Evolutionary conservation across 192 early-diverging fungal genomes (phyloP), one percentile per base, ranked within the genome.

Genomic region (Coemansia sp.): DNA sequence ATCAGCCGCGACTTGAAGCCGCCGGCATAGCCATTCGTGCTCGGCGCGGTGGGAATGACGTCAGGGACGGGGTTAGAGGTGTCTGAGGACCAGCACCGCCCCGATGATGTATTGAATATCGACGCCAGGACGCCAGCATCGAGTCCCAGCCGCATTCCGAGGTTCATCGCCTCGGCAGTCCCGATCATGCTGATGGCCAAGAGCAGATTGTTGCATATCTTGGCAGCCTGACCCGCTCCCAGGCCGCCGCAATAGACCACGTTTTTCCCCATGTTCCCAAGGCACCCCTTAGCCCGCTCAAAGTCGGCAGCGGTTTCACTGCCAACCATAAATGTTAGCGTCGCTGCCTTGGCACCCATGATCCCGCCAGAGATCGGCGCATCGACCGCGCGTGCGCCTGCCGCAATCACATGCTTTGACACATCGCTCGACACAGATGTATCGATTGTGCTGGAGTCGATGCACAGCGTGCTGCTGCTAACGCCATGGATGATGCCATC

Each of bases 171-270:
- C 83, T 99, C 96, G 1, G 91, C 84, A 0, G 91, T 89, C 21
- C 90, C 96, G 34, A 96, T 85, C 96, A 99, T 99, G 21, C 89
- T 89, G 65, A 95, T 92, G 10, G 92, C 96, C 26, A 98, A 83
- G 31, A 99, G 72, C 89, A 97, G 92, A 74, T 99, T 99, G 84
- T 99, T 99, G 84, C 93, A 94, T 51, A 99, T 95, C 74, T 99
- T 99, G 56, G 94, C 95, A 0, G 92, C 90, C 66, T 94, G 94
- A 3, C 95, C 95, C 13, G 87, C 89, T 2, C 95, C 95, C 72
- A 87, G 81, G 0, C 65, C 64, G 13, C 96, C 95, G 74, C 94
- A 96, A 70, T 91, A 82, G 18, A 93, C 86, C 59, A 97, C 90
- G 59, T 94, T 94, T 71, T 92, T 91, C 37, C 94, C 95, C 96